Percentiles rank a stretch among this genome's conserved stretches.
phyloP scores from a whole-genome alignment of 345 rosid species.

The Anastatica hierochuntica region DNA sequence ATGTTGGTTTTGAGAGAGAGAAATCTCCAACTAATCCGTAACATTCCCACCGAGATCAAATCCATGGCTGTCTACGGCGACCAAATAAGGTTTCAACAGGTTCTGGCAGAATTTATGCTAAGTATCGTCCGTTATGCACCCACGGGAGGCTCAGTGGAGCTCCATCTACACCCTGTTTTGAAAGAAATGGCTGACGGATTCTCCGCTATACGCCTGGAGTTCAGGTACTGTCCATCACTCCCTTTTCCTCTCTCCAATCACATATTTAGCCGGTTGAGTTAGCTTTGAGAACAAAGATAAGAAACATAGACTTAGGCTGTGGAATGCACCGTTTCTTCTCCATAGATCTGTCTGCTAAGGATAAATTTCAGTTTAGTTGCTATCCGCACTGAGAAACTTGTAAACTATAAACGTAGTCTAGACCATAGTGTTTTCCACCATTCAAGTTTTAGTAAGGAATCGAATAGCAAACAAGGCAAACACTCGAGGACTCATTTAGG shows the following conservation, averaged over 20 bases:
- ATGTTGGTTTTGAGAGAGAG: constrained; percentile 62
- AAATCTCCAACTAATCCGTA: constrained; percentile 65
- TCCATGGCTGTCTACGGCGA: constrained; percentile 72
- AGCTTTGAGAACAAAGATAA: too few species aligned
- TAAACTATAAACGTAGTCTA: too few species aligned
- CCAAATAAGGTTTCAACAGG: constrained; percentile 75
- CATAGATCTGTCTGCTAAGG: too few species aligned
- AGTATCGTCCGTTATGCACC: constrained; percentile 68
- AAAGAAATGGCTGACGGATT: constrained; percentile 47
- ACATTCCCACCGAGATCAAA: constrained; percentile 81
- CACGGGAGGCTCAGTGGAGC: constrained; percentile 64
- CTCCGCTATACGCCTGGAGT: constrained; percentile 48
- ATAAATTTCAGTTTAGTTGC: too few species aligned
- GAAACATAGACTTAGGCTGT: too few species aligned
- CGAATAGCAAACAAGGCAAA: too few species aligned
- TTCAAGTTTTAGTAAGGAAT: too few species aligned
- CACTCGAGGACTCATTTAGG: not conserved
- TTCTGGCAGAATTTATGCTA: constrained; percentile 66
- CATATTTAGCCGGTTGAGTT: too few species aligned
- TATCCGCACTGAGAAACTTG: too few species aligned
- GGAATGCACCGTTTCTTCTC: too few species aligned
- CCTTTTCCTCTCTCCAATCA: not conserved
- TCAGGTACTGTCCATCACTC: constrained; percentile 43
- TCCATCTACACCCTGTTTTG: constrained; percentile 47
- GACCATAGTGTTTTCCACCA: too few species aligned